phyloP scores from a whole-genome alignment of 495 filamentous ascomycete species.

The Penicillium parvum region DNA sequence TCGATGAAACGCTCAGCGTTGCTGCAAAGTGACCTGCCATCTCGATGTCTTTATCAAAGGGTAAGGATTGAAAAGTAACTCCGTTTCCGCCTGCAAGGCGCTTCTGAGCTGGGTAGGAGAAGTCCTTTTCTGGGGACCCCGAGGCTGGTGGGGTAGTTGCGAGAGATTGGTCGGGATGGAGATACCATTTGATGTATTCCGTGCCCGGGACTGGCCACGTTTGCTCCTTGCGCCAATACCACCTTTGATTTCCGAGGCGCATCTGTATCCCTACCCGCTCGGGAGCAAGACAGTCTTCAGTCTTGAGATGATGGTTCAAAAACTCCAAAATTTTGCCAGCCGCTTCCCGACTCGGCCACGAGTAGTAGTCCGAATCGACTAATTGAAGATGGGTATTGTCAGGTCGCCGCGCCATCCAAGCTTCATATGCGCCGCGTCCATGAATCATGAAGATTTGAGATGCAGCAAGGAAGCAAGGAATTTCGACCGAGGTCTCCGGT shows the following conservation, averaged over 20 bases:
- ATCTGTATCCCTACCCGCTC: not conserved
- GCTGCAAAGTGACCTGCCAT: not conserved
- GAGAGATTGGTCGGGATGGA: not conserved
- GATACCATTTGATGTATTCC: not conserved
- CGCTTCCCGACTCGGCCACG: not conserved
- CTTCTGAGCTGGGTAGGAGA: not conserved
- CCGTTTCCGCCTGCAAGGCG: not conserved
- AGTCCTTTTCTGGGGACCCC: not conserved
- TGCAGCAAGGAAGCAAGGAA: conserved; percentile 1
- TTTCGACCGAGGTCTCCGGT: not conserved
- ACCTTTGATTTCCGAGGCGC: not conserved
- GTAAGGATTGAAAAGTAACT: not conserved
- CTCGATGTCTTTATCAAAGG: conserved; percentile 1
- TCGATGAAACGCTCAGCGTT: not conserved
- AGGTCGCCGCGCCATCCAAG: not conserved
- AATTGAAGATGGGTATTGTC: conserved; percentile 1
- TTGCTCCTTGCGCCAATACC: conserved; percentile 1
- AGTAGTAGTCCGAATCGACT: not conserved
- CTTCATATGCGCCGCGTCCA: conserved; percentile 1
- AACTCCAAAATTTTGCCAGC: not conserved
- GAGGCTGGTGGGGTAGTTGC: not conserved
- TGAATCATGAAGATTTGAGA: conserved; percentile 2
- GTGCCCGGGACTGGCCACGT: conserved; percentile 1
- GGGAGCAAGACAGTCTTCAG: not conserved
- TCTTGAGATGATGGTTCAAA: conserved; percentile 2